A percentile compares a stretch with the other conserved stretches of the same genome.
Evolutionary conservation across 495 filamentous ascomycete species (phyloP).

Genomic region (Parmelia sp.): DNA sequence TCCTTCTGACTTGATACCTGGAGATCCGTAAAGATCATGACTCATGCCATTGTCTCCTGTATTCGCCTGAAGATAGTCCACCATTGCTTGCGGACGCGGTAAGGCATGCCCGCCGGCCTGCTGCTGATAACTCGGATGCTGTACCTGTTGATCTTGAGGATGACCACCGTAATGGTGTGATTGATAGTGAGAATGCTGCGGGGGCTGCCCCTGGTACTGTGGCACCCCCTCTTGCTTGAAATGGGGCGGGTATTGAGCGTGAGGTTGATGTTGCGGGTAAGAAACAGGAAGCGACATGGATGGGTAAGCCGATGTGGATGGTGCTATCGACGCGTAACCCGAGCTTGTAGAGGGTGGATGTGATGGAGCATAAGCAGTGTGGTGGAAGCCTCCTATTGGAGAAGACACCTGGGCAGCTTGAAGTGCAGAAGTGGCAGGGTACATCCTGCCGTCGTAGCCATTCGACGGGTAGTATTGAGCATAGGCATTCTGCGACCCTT

Average conservation of each 20-base stretch:
- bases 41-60: constrained; percentile 6
- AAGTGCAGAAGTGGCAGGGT: constrained; percentile 7
- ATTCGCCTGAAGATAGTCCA: constrained; percentile 10
- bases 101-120: constrained; percentile 1
- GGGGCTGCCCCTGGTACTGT: constrained; percentile 15
- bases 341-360: constrained; percentile 18
- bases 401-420: constrained; percentile 12
- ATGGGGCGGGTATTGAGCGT: constrained; percentile 13
- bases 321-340: constrained; percentile 18
- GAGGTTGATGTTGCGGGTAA: constrained; percentile 13
- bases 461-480: constrained; percentile 24
- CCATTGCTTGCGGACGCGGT: constrained; percentile 16
- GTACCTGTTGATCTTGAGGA: constrained; percentile 17
- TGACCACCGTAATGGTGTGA: constrained; percentile 12
- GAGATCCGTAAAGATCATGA: constrained; percentile 15
- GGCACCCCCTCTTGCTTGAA: constrained; percentile 12
- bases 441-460: constrained; percentile 18
- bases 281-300: constrained; percentile 10
- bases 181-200: constrained; percentile 16
- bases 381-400: constrained; percentile 8
- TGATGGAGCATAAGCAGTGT: constrained; percentile 20
- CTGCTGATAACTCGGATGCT: constrained; percentile 13
- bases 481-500: constrained; percentile 35
- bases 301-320: constrained; percentile 14
- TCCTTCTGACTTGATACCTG: constrained; percentile 12